phyloP scores from a whole-genome alignment of 1,284 basidiomycete species.

The Microbotryum silenes-acaulis region DNA sequence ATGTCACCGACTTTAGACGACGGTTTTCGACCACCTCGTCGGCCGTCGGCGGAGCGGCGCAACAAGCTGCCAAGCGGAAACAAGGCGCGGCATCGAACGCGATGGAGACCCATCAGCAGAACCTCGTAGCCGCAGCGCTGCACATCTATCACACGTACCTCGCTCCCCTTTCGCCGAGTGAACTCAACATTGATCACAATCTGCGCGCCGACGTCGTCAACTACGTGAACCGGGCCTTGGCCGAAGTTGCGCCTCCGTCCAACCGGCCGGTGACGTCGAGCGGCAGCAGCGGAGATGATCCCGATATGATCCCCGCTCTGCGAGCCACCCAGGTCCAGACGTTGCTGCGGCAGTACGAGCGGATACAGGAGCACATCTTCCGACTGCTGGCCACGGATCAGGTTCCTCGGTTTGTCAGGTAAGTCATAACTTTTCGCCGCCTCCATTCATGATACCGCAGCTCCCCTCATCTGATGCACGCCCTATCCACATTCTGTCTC shows the following conservation, averaged over 20 bases:
- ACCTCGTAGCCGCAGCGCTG: conserved; percentile 87
- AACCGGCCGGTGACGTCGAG: conserved; percentile 44
- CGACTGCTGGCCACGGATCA: conserved; percentile 96
- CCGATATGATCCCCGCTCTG: conserved; percentile 34
- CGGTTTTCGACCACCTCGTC: conserved; percentile 92
- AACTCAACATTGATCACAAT: conserved; percentile 97
- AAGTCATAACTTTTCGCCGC: not conserved
- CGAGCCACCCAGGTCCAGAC: conserved; percentile 88
- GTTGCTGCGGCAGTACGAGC: conserved; percentile 86
- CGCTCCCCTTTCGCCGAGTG: conserved; percentile 86
- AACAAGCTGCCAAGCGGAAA: conserved; percentile 46
- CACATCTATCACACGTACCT: conserved; percentile 92
- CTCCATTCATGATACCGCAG: too few relatives aligned
- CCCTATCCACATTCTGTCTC: not conserved
- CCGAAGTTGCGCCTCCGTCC: conserved; percentile 45
- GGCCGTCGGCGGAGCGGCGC: conserved; percentile 53
- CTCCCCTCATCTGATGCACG: not conserved
- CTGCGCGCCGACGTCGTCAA: conserved; percentile 86
- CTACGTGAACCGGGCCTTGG: conserved; percentile 61
- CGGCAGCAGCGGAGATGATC: conserved; percentile 4
- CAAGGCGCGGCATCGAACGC: conserved; percentile 53
- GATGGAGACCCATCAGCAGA: conserved; percentile 96
- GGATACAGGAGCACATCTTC: conserved; percentile 95
- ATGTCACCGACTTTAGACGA: conserved; percentile 93
- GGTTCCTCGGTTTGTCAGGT: conserved; percentile 52